Evolutionary conservation across 1,139 yeast genomes (phyloP).

Genomic region (Sugiyamaella castrensis): DNA sequence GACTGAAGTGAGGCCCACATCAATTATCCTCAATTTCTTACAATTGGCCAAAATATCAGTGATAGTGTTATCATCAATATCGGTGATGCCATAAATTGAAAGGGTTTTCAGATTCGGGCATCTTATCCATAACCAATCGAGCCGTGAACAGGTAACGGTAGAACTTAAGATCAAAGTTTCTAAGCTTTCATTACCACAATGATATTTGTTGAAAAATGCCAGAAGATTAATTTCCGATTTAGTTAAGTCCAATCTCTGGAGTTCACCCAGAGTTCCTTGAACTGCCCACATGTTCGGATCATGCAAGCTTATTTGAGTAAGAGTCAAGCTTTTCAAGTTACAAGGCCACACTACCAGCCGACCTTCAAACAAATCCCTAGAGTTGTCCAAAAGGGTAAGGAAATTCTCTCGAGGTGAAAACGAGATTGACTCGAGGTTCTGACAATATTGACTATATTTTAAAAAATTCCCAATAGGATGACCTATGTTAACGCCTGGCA

Average conservation of each 20-base stretch:
- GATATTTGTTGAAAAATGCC: background rate
- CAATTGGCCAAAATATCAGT: background rate
- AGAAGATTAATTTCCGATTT: background rate
- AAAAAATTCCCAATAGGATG: background rate
- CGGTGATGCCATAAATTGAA: background rate
- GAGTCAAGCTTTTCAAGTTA: background rate
- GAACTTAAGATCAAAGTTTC: background rate
- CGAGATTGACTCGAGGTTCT: background rate
- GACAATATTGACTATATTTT: background rate
- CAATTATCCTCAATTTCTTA: background rate
- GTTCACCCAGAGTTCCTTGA: background rate
- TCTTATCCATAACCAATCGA: background rate
- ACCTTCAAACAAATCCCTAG: no score
- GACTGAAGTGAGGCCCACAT: slow-evolving; percentile 3
- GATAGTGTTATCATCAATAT: background rate
- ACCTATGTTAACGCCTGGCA: background rate
- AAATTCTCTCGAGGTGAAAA: background rate
- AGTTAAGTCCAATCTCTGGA: background rate
- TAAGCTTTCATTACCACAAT: background rate
- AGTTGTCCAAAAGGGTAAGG: no score
- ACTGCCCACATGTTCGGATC: background rate
- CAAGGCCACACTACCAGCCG: background rate
- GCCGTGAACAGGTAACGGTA: background rate
- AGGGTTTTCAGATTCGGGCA: background rate
- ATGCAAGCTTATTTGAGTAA: background rate